A percentile compares a stretch with the other conserved stretches of the same genome.
These are phyloP conservation scores for Hymenoscyphus salicellus DNA, from an alignment of 2,329 filamentous ascomycete species.

Conservation along the genomic window DNA sequence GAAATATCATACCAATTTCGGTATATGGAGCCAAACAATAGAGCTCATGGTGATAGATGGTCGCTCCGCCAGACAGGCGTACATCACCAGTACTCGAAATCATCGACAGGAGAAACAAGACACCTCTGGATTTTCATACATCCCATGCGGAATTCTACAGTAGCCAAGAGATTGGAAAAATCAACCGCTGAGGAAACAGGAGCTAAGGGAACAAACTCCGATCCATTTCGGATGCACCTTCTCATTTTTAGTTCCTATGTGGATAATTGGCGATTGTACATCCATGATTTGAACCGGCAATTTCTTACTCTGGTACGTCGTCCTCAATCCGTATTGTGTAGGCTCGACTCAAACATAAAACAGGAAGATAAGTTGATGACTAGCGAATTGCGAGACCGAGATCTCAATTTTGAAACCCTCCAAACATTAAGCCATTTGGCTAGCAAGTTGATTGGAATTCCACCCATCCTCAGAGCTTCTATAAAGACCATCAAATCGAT, in stretches of 20 bases:
- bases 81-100: too few species aligned
- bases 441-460: constrained; percentile 9
- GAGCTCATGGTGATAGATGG: too few species aligned
- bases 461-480: constrained; percentile 1
- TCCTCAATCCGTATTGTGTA: constrained; percentile 3
- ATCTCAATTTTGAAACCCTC: constrained; percentile 4
- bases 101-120: constrained; percentile 15
- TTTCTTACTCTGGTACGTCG: constrained; percentile 11
- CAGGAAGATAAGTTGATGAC: constrained; percentile 3
- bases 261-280: constrained; percentile 34
- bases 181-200: too few species aligned
- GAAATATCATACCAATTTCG: too few species aligned
- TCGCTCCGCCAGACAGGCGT: too few species aligned
- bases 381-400: too few species aligned
- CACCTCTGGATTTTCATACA: constrained; percentile 26
- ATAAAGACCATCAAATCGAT: too few species aligned
- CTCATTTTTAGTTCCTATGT: constrained; percentile 34
- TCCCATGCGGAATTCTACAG: too few species aligned
- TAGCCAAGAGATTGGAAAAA: too few species aligned
- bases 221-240: constrained; percentile 20
- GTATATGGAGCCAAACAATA: too few species aligned
- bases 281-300: constrained; percentile 17
- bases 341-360: constrained; percentile 1
- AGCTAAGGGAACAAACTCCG: too few species aligned
- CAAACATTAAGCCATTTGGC: constrained; percentile 6